Evolutionary conservation across 257 asterid genomes (phyloP).

Genomic region (Ilex aquifolium): DNA sequence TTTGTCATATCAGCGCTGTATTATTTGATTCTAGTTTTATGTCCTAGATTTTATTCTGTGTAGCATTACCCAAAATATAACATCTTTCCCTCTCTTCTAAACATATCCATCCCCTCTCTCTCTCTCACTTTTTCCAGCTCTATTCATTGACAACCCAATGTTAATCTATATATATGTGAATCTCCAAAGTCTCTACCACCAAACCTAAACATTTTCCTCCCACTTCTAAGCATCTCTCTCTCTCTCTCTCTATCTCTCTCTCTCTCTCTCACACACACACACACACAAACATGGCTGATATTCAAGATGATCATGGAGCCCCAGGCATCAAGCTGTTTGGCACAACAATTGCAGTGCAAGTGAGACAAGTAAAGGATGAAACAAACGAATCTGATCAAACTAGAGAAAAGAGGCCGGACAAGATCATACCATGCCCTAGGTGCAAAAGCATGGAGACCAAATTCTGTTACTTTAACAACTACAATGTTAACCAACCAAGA

Average conservation of each 20-base stretch:
- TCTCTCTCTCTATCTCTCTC: slow-evolving; percentile 7
- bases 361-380: slow-evolving; percentile 19
- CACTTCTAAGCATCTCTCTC: background rate
- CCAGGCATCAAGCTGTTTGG: slow-evolving; percentile 74
- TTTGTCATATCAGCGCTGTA: too few relatives aligned
- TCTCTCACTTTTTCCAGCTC: slow-evolving; percentile 1
- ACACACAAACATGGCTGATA: slow-evolving; percentile 35
- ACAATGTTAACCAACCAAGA: slow-evolving; percentile 83
- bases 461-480: slow-evolving; percentile 80
- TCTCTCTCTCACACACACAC: background rate
- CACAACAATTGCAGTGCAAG: slow-evolving; percentile 43
- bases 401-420: slow-evolving; percentile 57
- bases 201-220: slow-evolving; percentile 14
- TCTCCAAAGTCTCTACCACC: slow-evolving; percentile 12
- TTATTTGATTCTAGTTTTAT: too few relatives aligned
- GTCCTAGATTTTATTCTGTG: too few relatives aligned
- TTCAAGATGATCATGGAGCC: slow-evolving; percentile 28
- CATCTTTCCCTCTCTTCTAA: too few relatives aligned
- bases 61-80: too few relatives aligned
- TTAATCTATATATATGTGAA: background rate
- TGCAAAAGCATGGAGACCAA: slow-evolving; percentile 87
- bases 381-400: slow-evolving; percentile 13
- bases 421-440: slow-evolving; percentile 76
- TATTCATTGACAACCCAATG: slow-evolving; percentile 9
- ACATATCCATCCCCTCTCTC: background rate